Evolutionary conservation across 352 stramenopile genomes (phyloP).

Genomic region (Elongisporangium undulatum): DNA sequence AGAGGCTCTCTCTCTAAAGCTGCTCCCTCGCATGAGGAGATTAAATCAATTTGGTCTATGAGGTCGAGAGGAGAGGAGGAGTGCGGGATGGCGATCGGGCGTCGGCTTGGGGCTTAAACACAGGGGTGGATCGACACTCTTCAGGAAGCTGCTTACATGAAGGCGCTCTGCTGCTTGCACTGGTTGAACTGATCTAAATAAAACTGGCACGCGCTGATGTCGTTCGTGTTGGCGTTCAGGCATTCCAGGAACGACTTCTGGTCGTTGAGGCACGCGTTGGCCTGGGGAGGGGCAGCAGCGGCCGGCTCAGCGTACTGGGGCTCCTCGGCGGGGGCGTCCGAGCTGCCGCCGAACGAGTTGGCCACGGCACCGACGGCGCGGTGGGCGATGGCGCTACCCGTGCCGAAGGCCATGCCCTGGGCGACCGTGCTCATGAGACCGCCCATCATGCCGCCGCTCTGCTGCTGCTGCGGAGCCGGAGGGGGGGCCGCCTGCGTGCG

Average conservation of each 20-base stretch:
- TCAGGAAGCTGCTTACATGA: slow-evolving; percentile 34
- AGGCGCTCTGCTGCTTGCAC: slow-evolving; percentile 75
- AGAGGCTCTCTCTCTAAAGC: background rate
- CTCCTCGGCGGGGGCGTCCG: slow-evolving; percentile 32
- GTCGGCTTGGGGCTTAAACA: background rate
- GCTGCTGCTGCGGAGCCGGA: slow-evolving; percentile 44
- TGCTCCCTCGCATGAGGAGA: background rate
- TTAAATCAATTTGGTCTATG: background rate
- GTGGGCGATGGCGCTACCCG: slow-evolving; percentile 94
- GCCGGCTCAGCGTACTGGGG: slow-evolving; percentile 30
- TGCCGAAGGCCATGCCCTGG: slow-evolving; percentile 98
- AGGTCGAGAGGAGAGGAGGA: background rate
- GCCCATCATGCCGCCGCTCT: slow-evolving; percentile 86
- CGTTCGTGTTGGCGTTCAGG: slow-evolving; percentile 82
- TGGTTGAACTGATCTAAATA: slow-evolving; percentile 88
- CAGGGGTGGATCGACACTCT: background rate
- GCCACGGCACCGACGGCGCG: slow-evolving; percentile 82
- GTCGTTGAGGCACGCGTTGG: slow-evolving; percentile 63
- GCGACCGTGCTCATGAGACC: slow-evolving; percentile 95
- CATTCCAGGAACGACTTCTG: slow-evolving; percentile 84
- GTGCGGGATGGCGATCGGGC: no score
- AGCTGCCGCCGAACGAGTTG: slow-evolving; percentile 58
- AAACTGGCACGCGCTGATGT: slow-evolving; percentile 87
- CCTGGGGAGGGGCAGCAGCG: slow-evolving; percentile 15
- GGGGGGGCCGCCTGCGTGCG: slow-evolving; percentile 42